phyloP scores from a whole-genome alignment of 805 yeast genomes.

The Monosporozyma yasuniensis region DNA sequence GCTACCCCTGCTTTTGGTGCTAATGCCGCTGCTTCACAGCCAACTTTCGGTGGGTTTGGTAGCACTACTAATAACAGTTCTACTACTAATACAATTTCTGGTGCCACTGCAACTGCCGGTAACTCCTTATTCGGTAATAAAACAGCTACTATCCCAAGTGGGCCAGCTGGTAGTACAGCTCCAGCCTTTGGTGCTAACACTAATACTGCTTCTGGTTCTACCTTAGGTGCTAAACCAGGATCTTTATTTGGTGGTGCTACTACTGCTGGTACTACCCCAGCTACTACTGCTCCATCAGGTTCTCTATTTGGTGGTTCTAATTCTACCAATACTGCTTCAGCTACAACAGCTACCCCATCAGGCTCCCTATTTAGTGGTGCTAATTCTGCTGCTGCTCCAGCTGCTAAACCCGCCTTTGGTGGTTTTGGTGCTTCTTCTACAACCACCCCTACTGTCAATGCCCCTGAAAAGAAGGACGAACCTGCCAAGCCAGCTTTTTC shows the following conservation, averaged over 20 bases:
- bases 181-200: neutral
- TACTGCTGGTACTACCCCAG: neutral
- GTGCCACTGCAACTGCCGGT: slow-evolving; percentile 3
- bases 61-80: neutral
- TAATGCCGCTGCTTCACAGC: neutral
- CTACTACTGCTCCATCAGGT: neutral
- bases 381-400: slow-evolving; percentile 1
- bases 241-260: neutral
- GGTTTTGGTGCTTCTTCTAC: neutral
- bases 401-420: slow-evolving; percentile 14
- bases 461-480: slow-evolving; percentile 5
- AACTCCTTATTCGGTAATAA: slow-evolving; percentile 12
- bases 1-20: neutral
- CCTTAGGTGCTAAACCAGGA: slow-evolving; percentile 1
- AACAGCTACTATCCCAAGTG: neutral
- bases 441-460: slow-evolving; percentile 6
- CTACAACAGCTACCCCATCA: neutral
- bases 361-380: neutral
- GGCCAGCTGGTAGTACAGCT: neutral
- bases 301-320: slow-evolving; percentile 1
- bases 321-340: neutral
- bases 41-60: neutral
- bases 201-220: neutral
- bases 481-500: slow-evolving; percentile 10
- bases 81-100: neutral